Conservation (phyloP, 805 yeast species). For the Starmerella vaccinii region DNA sequence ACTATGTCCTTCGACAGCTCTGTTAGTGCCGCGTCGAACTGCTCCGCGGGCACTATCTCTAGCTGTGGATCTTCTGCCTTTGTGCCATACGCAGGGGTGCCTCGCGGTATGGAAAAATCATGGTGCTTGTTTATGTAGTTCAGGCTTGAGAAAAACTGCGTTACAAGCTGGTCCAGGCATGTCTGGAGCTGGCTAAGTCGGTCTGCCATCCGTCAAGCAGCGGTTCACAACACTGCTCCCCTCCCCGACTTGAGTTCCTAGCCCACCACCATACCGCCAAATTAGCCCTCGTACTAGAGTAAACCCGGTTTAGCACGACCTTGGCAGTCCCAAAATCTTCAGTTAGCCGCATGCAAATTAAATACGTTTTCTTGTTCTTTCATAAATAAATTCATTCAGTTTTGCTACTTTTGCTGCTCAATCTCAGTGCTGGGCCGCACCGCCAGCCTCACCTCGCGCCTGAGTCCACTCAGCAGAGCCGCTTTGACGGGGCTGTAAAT, state of each 20-base stretch:
- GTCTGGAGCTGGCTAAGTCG: slow-evolving; percentile 81
- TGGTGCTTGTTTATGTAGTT: slow-evolving; percentile 55
- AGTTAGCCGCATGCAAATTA: too few species aligned
- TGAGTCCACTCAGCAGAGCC: slow-evolving; percentile 70
- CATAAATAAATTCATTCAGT: not conserved
- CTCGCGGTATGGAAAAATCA: slow-evolving; percentile 40
- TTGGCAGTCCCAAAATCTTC: too few species aligned
- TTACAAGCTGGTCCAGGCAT: slow-evolving; percentile 57
- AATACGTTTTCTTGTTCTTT: too few species aligned
- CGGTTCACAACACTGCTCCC: too few species aligned
- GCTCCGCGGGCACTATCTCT: slow-evolving; percentile 23
- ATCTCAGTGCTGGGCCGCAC: too few species aligned
- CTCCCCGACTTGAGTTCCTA: not conserved
- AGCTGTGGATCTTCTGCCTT: slow-evolving; percentile 51
- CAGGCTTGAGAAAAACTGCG: slow-evolving; percentile 32
- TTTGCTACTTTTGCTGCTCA: not conserved
- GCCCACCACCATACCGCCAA: not conserved
- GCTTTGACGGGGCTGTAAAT: slow-evolving; percentile 54
- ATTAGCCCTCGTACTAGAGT: not conserved
- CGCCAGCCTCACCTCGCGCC: slow-evolving; percentile 73
- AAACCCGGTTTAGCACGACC: not conserved
- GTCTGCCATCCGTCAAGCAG: slow-evolving; percentile 43
- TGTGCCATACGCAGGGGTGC: slow-evolving; percentile 35
- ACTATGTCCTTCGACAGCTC: slow-evolving; percentile 81
- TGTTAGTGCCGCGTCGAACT: slow-evolving; percentile 39